These are phyloP conservation scores for Calonectria hawksworthii DNA, from an alignment of 2,329 filamentous ascomycete species.

Conservation along the genomic window DNA sequence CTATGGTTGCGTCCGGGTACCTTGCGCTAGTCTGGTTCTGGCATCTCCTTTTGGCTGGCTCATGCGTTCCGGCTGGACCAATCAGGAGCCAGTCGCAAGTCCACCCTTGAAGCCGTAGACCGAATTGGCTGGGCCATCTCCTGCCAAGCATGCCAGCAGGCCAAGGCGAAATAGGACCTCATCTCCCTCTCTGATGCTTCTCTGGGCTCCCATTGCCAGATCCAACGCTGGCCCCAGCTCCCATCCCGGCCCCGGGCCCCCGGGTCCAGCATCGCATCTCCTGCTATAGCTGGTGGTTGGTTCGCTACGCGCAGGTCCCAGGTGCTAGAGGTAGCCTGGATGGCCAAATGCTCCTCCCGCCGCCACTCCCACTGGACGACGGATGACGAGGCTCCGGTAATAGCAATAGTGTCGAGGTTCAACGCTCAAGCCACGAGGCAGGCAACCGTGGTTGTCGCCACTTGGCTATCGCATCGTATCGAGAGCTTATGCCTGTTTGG, in stretches of 20 bases:
- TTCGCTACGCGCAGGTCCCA: not conserved
- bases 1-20: conserved; percentile 36
- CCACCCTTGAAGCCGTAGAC: not conserved
- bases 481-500: conserved; percentile 9
- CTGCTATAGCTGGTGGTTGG: conserved; percentile 12
- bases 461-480: conserved; percentile 11
- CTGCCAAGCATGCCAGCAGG: conserved; percentile 18
- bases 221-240: conserved; percentile 2
- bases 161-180: conserved; percentile 27
- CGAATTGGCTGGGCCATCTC: not conserved
- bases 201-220: conserved; percentile 8
- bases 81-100: conserved; percentile 17
- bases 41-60: conserved; percentile 29
- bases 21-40: conserved; percentile 35
- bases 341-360: not conserved
- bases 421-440: conserved; percentile 3
- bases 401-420: not conserved
- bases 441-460: conserved; percentile 7
- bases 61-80: conserved; percentile 29
- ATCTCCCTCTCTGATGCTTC: conserved; percentile 21
- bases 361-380: not conserved
- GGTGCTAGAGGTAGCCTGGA: not conserved
- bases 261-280: not conserved
- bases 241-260: not conserved
- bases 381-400: conserved; percentile 12